phyloP scores from a whole-genome alignment of 2,329 filamentous ascomycete species.

The Knufia fluminis region DNA sequence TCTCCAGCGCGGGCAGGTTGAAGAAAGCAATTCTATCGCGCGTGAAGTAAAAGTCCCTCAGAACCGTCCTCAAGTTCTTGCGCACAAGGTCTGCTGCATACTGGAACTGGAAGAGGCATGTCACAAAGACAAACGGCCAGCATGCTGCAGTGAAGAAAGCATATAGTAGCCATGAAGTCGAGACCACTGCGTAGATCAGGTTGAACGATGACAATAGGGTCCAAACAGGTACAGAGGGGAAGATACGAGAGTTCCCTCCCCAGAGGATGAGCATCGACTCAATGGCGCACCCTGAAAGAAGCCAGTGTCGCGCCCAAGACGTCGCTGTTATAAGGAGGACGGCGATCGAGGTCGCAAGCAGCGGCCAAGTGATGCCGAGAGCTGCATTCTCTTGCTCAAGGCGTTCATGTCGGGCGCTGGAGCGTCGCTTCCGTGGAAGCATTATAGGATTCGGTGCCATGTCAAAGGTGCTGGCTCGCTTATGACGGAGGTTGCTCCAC shows the following conservation, averaged over 20 bases:
- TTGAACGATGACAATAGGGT: constrained; percentile 39
- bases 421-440: constrained; percentile 2
- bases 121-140: constrained; percentile 35
- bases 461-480: neutral
- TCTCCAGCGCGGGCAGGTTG: constrained; percentile 44
- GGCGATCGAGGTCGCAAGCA: constrained; percentile 2
- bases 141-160: constrained; percentile 34
- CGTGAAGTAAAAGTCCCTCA: constrained; percentile 41
- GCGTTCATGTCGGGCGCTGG: neutral
- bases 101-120: constrained; percentile 41
- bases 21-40: constrained; percentile 44
- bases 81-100: constrained; percentile 30
- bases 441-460: constrained; percentile 8
- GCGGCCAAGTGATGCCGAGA: neutral
- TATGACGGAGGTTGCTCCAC: neutral
- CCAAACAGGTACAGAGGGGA: constrained; percentile 40
- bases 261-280: constrained; percentile 13
- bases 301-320: constrained; percentile 7
- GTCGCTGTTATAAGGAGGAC: neutral
- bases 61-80: constrained; percentile 29
- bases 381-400: neutral
- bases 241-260: constrained; percentile 31
- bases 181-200: constrained; percentile 37
- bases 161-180: constrained; percentile 46
- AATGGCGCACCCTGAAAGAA: constrained; percentile 6